Evolutionary conservation across 2,329 filamentous ascomycete genomes (phyloP), one percentile per base, ranked within the genome.

Genomic region (Penicillium sp.): DNA sequence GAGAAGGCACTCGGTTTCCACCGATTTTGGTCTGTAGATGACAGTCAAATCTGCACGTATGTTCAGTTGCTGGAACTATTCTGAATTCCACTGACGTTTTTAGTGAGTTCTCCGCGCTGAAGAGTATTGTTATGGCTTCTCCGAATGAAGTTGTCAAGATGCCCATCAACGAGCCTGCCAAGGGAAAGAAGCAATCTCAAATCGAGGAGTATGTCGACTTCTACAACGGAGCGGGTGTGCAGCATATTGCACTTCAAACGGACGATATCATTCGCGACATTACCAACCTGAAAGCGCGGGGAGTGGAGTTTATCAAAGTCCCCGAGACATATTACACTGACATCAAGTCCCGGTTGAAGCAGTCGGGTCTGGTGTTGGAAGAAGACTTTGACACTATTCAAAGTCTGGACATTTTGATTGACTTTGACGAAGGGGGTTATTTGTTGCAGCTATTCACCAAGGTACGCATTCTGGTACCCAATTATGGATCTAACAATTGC

Each of bases 21-120:
- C 71, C 85, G 89, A 51, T 95, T 95, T 80, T 95, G 90, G 90
- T 87, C 82, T 37, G 89, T 95, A 41, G 90, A 95, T 64, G 90
- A 95, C 72, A 84, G 79, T 52, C 80, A 93, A 61, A 93, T 95
- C 68, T 86, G 80, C 75, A 95, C 65, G 64, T 67, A 55, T 42
- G 64, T 59, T n/a, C n/a, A n/a, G n/a, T n/a, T n/a, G n/a, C n/a
- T n/a, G n/a, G n/a, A 22, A 22, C 5, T 22, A 22, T 22, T 5
- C 18, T 22, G 18, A 22, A 5, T 22, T n/a, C n/a, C n/a, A n/a
- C 22, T 23, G 6, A 20, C 9, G 1, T 16, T 31, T 12, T 7
- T 18, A 63, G 65, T 50, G 88, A 94, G 60, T 95, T 86, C 75
- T 88, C 83, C 1, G 88, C 90, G 7, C 74, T 95, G 32, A 87